Evolutionary conservation across 306 rosid species (phyloP).

Genomic region (Inga leiocalycina): DNA sequence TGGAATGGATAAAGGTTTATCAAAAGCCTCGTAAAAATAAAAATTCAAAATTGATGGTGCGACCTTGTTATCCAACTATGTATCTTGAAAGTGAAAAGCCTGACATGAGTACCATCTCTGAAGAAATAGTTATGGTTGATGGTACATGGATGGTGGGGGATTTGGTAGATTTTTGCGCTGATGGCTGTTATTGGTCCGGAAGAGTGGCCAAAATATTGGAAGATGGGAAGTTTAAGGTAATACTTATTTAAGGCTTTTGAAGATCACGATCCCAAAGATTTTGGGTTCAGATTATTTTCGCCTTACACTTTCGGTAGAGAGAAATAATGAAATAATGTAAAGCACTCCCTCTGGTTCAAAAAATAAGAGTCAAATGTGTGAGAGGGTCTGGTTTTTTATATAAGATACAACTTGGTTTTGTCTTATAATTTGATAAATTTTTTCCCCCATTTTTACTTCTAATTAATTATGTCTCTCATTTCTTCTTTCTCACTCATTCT

Average conservation of each 20-base stretch:
- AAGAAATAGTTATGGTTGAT: slow-evolving; percentile 47
- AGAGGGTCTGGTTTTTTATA: too few relatives aligned
- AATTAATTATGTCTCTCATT: too few relatives aligned
- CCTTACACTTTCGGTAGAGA: too few relatives aligned
- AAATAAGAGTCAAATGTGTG: too few relatives aligned
- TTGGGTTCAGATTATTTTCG: not conserved
- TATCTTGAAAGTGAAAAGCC: slow-evolving; percentile 37
- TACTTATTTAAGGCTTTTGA: slow-evolving; percentile 23
- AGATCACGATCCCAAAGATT: not conserved
- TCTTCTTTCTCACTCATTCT: too few relatives aligned
- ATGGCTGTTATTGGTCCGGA: slow-evolving; percentile 85
- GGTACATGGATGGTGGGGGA: slow-evolving; percentile 76
- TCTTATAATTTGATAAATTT: too few relatives aligned
- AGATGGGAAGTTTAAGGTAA: slow-evolving; percentile 61
- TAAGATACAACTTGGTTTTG: too few relatives aligned
- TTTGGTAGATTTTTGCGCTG: slow-evolving; percentile 80
- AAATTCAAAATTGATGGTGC: slow-evolving; percentile 60
- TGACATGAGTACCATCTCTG: slow-evolving; percentile 47
- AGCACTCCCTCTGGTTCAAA: too few relatives aligned
- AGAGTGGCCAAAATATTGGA: slow-evolving; percentile 51
- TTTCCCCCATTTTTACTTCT: too few relatives aligned
- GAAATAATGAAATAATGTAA: not conserved
- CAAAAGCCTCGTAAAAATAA: slow-evolving; percentile 41
- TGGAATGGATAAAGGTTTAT: slow-evolving; percentile 48
- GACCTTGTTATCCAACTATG: slow-evolving; percentile 69